Base-by-base conservation (phyloP, 2,329 filamentous ascomycete species). In the Hypoxylon sp. region DNA sequence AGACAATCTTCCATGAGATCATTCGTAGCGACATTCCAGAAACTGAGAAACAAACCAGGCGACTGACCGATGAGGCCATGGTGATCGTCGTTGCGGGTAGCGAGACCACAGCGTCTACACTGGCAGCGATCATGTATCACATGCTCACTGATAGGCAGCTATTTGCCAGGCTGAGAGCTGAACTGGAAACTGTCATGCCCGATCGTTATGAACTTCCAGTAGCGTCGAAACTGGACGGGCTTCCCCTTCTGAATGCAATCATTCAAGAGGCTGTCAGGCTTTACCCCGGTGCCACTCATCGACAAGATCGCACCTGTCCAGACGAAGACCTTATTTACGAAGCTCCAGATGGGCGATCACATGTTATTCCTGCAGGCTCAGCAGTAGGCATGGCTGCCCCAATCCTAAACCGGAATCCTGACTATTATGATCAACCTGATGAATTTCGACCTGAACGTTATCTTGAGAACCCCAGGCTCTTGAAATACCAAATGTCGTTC, bases 201-300 rank as follows among this genome's bases (percentile, higher is more conserved):
- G 66, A 72, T 46, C 49, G 60, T 5, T 51, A 65, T 32, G 46
- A 65, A 9, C 60, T 73, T 11, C 72, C 73, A 5, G 68, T 69
- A 5, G 70, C 72, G 4, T 48, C 71, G 2, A 69, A 75, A 30
- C 68, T 79, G 5, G 77, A 80, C 25, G 55, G 61, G 6, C 73
- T 80, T 3, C 75, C 76, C 0, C 75, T 77, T 41, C 74, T 82
- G 2, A 70, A 74, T 4, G 79, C 78, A 1, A 66, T 78, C 14
- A 76, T 81, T 34, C 71, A 76, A 11, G 79, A 81, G 60, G 69
- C 73, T 0, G 45, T 83, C 0, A 78, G 82, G 5, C 66, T 83
- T 2, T 79, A 80, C 23, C 79, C 78, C 13, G 80, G 79, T 1
- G 75, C 80, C 0, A 72, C 74, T 55, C 73, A 32, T 67, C 73